Evolutionary conservation across 2,329 filamentous ascomycete genomes (phyloP).

Genomic region (Grosmannia serpens): DNA sequence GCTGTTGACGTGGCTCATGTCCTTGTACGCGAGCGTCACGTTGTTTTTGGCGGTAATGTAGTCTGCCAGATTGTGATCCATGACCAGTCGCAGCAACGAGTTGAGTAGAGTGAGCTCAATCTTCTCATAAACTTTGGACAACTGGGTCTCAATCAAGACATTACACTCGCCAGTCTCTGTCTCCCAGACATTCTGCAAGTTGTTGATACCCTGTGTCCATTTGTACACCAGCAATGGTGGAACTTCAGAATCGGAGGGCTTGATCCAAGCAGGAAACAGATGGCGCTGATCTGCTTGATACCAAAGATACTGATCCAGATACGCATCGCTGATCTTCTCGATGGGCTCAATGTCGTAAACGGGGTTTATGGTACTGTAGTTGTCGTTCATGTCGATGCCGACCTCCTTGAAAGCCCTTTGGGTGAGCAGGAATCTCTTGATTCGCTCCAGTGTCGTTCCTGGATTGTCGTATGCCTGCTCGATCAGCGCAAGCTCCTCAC

Average conservation of each 20-base stretch:
- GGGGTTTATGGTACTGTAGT: slow-evolving; percentile 97
- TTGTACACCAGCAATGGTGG: slow-evolving; percentile 92
- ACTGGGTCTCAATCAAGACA: slow-evolving; percentile 94
- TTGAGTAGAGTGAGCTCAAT: slow-evolving; percentile 95
- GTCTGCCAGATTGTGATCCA: slow-evolving; percentile 98
- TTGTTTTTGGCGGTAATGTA: slow-evolving; percentile 99
- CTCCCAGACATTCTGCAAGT: slow-evolving; percentile 90
- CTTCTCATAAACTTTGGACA: slow-evolving; percentile 99
- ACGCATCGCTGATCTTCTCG: slow-evolving; percentile 98
- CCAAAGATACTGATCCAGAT: slow-evolving; percentile 97
- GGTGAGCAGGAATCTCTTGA: slow-evolving; percentile 94
- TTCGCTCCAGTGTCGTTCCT: slow-evolving; percentile 86
- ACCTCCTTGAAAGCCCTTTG: slow-evolving; percentile 99
- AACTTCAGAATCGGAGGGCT: slow-evolving; percentile 95
- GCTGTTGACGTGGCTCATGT: slow-evolving; percentile 99
- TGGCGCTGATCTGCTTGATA: slow-evolving; percentile 97
- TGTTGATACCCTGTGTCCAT: slow-evolving; percentile 99
- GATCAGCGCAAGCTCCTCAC: slow-evolving; percentile 90
- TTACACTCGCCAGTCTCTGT: slow-evolving; percentile 91
- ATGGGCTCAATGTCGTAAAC: slow-evolving; percentile 99
- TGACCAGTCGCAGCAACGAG: slow-evolving; percentile 82
- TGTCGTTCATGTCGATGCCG: slow-evolving; percentile 99
- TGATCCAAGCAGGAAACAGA: slow-evolving; percentile 97
- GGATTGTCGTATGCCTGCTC: slow-evolving; percentile 98
- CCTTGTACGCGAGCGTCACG: slow-evolving; percentile 97